Evolutionary conservation across 2,329 filamentous ascomycete genomes (phyloP).

Genomic region (Chaetomiaceae sp.): DNA sequence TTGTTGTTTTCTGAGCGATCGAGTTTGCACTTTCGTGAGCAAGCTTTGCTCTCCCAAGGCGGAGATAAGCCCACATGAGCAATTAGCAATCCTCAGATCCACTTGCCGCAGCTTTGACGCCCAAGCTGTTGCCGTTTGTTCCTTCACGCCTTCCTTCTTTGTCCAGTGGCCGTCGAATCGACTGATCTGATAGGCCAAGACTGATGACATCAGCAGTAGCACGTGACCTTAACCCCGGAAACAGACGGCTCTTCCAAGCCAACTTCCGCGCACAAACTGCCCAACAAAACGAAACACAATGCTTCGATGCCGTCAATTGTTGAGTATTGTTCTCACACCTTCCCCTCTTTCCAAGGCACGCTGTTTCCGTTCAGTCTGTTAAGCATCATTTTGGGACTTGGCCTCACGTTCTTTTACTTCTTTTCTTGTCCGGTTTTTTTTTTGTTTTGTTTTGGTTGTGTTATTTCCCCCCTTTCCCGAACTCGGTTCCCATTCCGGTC

Average conservation of each 20-base stretch:
- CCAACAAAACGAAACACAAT: neutral
- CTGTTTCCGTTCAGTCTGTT: neutral
- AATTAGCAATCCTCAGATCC: conserved; percentile 1
- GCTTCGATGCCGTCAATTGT: neutral
- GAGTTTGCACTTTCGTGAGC: conserved; percentile 20
- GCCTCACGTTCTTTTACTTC: no score
- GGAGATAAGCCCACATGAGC: conserved; percentile 27
- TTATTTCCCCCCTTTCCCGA: neutral
- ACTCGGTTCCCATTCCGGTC: no score
- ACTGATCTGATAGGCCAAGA: conserved; percentile 19
- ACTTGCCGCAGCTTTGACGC: conserved; percentile 12
- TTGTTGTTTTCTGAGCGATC: conserved; percentile 17
- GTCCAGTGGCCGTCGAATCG: conserved; percentile 11
- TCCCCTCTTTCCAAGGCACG: neutral
- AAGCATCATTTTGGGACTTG: no score
- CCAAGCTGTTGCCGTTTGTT: conserved; percentile 8
- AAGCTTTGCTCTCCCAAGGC: conserved; percentile 20
- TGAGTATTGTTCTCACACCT: neutral
- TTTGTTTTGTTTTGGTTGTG: neutral
- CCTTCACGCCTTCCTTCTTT: conserved; percentile 26
- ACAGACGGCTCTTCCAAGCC: neutral
- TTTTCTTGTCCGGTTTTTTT: no score
- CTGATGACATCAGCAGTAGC: conserved; percentile 1
- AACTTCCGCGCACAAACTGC: neutral
- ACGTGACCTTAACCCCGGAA: conserved; percentile 13